phyloP scores from a whole-genome alignment of 2,329 filamentous ascomycete species.

The Neonectria sp. region DNA sequence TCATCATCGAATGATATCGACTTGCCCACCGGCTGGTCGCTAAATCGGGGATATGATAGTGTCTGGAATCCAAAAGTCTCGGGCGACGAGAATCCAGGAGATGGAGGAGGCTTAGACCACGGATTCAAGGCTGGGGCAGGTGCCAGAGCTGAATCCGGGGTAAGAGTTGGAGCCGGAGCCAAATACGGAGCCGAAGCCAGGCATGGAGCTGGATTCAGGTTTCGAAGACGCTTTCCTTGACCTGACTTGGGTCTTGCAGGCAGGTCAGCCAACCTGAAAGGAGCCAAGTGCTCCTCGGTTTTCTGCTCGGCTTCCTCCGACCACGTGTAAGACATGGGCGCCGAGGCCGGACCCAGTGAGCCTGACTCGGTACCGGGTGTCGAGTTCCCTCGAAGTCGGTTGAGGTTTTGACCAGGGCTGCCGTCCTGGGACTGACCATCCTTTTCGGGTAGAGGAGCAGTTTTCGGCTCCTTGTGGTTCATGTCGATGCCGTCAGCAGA shows the following conservation, averaged over 20 bases:
- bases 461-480: slow-evolving; percentile 69
- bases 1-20: slow-evolving; percentile 29
- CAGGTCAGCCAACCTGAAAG: slow-evolving; percentile 44
- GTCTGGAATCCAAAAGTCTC: slow-evolving; percentile 61
- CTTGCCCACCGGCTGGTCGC: slow-evolving; percentile 29
- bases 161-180: slow-evolving; percentile 37
- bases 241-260: slow-evolving; percentile 56
- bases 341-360: slow-evolving; percentile 76
- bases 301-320: slow-evolving; percentile 62
- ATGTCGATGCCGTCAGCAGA: slow-evolving; percentile 72
- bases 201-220: slow-evolving; percentile 29
- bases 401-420: slow-evolving; percentile 57
- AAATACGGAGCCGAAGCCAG: slow-evolving; percentile 4
- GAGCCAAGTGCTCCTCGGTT: slow-evolving; percentile 31
- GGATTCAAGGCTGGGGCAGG: slow-evolving; percentile 27
- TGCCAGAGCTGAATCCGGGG: slow-evolving; percentile 23
- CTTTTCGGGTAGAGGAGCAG: slow-evolving; percentile 72
- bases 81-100: slow-evolving; percentile 60
- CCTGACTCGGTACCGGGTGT: slow-evolving; percentile 66
- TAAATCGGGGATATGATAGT: slow-evolving; percentile 49
- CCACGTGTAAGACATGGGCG: slow-evolving; percentile 76
- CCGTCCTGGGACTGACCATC: slow-evolving; percentile 59
- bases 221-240: slow-evolving; percentile 34
- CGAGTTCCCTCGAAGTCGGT: slow-evolving; percentile 67
- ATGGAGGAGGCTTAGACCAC: slow-evolving; percentile 58